These are phyloP conservation scores for Penicillium maclennaniae DNA, from an alignment of 495 filamentous ascomycete species.

Conservation along the genomic window DNA sequence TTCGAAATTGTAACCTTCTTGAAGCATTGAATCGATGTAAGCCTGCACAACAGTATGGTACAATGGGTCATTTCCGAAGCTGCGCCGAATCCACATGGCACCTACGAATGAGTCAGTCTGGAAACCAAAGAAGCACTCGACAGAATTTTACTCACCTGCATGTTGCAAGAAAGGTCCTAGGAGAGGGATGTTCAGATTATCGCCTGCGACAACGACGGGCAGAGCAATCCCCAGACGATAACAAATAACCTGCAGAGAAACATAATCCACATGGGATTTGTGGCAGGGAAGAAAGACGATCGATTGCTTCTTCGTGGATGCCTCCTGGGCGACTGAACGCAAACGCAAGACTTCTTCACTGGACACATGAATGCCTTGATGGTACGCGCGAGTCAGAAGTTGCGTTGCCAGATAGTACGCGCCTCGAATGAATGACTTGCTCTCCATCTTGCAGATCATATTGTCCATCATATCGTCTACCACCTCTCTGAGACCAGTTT, in stretches of 20 bases:
- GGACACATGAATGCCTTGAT: conserved; percentile 93
- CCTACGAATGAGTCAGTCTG: conserved; percentile 41
- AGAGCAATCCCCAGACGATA: conserved; percentile 86
- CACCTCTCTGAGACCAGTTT: conserved; percentile 65
- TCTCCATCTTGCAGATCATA: conserved; percentile 99
- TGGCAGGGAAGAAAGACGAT: conserved; percentile 96
- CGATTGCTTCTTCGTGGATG: conserved; percentile 82
- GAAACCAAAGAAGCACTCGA: neutral
- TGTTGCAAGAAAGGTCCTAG: conserved; percentile 89
- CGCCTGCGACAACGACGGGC: conserved; percentile 91
- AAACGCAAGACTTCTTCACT: conserved; percentile 87
- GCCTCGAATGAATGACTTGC: conserved; percentile 82
- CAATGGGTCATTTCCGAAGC: conserved; percentile 86
- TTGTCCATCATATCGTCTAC: conserved; percentile 80
- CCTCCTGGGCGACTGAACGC: conserved; percentile 73
- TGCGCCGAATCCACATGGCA: conserved; percentile 93
- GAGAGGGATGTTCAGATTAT: conserved; percentile 91
- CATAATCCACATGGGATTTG: conserved; percentile 92
- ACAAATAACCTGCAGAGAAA: conserved; percentile 88
- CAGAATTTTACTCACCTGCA: conserved; percentile 54
- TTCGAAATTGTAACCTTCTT: conserved; percentile 88
- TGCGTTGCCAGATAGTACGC: conserved; percentile 90
- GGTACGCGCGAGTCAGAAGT: conserved; percentile 85
- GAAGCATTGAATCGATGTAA: conserved; percentile 89
- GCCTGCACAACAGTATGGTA: conserved; percentile 90